Evolutionary conservation across 306 rosid genomes (phyloP).

Genomic region (Lathyrus sativus): DNA sequence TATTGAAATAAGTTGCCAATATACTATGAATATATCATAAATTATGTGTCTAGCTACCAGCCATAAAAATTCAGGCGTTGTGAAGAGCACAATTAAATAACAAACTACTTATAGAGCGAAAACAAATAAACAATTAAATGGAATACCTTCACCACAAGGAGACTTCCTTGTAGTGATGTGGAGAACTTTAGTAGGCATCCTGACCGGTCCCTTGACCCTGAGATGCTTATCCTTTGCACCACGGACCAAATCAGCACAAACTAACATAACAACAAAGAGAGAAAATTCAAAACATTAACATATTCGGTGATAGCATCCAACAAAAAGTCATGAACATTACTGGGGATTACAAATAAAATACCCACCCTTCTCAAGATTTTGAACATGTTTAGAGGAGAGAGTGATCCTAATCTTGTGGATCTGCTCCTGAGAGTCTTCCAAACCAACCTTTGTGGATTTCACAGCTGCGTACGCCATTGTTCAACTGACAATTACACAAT

Average conservation of each 20-base stretch:
- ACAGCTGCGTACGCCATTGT: constrained; percentile 70
- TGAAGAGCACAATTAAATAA: background rate
- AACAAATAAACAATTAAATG: background rate
- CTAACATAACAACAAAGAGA: constrained; percentile 36
- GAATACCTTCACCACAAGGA: constrained; percentile 86
- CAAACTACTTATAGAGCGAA: background rate
- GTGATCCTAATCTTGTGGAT: constrained; percentile 94
- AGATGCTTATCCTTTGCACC: constrained; percentile 88
- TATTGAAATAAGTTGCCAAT: background rate
- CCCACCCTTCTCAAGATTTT: constrained; percentile 90
- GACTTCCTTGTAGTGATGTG: constrained; percentile 84
- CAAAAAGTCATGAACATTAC: background rate
- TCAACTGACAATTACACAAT: background rate
- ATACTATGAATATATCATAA: background rate
- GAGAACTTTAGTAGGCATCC: constrained; percentile 93
- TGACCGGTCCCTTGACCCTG: constrained; percentile 89
- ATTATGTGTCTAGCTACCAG: background rate
- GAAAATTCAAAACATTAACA: background rate
- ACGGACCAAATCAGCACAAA: constrained; percentile 79
- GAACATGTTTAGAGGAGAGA: constrained; percentile 79
- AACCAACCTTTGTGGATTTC: constrained; percentile 76
- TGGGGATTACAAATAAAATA: background rate
- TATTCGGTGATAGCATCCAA: background rate
- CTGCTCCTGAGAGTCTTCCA: constrained; percentile 75
- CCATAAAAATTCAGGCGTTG: background rate